phyloP scores from a whole-genome alignment of 176 grass and related monocot genomes.

The Hsuehochloa calcarea region DNA sequence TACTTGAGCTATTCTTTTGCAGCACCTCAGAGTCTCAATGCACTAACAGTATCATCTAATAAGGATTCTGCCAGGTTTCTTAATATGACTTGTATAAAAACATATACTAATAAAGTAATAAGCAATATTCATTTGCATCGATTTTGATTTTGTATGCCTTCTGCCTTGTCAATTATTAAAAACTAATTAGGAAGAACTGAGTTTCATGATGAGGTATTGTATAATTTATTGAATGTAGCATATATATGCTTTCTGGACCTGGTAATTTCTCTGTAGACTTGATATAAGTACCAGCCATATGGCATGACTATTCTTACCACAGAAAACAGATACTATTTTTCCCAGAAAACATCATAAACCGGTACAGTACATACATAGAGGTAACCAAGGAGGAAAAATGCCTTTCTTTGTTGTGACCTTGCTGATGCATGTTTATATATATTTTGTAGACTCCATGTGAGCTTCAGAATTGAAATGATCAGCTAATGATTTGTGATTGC shows the following conservation, averaged over 20 bases:
- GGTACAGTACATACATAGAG: not conserved
- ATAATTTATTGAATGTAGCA: not conserved
- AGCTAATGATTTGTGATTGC: not conserved
- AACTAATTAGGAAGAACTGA: not conserved
- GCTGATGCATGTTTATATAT: not conserved
- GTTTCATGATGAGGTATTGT: not conserved
- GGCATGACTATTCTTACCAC: not conserved
- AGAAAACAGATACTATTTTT: not conserved
- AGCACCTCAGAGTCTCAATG: not conserved
- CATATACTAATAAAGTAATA: not conserved
- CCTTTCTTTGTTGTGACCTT: not conserved
- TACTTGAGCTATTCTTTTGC: conserved; percentile 6
- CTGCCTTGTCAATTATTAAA: not conserved
- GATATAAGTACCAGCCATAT: not conserved
- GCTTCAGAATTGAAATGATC: not conserved
- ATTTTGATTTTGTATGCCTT: not conserved
- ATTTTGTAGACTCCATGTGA: conserved; percentile 25
- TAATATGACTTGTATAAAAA: not conserved
- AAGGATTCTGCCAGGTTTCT: not conserved
- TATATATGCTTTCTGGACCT: not conserved
- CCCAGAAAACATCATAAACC: not conserved
- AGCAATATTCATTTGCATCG: not conserved
- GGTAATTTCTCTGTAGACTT: conserved; percentile 8
- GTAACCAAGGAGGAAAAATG: conserved; percentile 9
- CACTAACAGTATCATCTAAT: conserved; percentile 16